A percentile compares a stretch with the other conserved stretches of the same genome.
phyloP scores from a whole-genome alignment of 73 alveolate genomes.

The Tetrahymena elliotti region DNA sequence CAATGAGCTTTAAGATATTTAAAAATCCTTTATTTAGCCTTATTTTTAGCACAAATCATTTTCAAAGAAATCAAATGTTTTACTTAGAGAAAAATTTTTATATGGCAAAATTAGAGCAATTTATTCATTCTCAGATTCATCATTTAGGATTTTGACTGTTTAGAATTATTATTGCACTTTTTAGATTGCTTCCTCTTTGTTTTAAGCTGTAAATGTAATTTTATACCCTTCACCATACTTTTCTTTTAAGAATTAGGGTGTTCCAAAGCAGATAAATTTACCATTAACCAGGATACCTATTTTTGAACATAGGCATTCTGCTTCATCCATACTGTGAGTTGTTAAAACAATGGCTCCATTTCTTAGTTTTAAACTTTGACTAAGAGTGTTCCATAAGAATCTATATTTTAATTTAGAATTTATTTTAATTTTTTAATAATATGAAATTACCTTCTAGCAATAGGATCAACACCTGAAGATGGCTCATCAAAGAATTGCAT shows the following conservation, averaged over 20 bases:
- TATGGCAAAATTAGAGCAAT: background rate
- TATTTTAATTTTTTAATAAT: too few species aligned
- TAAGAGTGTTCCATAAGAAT: constrained; percentile 37
- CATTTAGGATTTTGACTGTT: background rate
- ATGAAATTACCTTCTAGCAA: constrained; percentile 24
- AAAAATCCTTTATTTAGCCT: background rate
- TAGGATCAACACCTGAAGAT: constrained; percentile 71
- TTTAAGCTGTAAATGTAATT: constrained; percentile 52
- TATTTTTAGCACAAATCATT: background rate
- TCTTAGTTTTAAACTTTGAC: constrained; percentile 22
- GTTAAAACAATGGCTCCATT: constrained; percentile 68
- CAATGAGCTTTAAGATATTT: background rate
- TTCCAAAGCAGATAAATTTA: constrained; percentile 67
- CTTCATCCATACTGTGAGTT: constrained; percentile 94
- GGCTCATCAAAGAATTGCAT: constrained; percentile 69
- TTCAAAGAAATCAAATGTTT: background rate
- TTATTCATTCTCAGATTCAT: background rate
- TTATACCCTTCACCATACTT: constrained; percentile 85
- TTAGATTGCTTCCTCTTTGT: background rate
- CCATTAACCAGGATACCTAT: constrained; percentile 84
- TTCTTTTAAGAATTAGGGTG: constrained; percentile 69
- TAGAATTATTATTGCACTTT: background rate
- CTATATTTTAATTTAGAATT: background rate
- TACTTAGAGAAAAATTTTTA: background rate
- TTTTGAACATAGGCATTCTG: constrained; percentile 84